Evolutionary conservation across 176 grass and related monocot species (phyloP).

Genomic region (Musa beccarii): DNA sequence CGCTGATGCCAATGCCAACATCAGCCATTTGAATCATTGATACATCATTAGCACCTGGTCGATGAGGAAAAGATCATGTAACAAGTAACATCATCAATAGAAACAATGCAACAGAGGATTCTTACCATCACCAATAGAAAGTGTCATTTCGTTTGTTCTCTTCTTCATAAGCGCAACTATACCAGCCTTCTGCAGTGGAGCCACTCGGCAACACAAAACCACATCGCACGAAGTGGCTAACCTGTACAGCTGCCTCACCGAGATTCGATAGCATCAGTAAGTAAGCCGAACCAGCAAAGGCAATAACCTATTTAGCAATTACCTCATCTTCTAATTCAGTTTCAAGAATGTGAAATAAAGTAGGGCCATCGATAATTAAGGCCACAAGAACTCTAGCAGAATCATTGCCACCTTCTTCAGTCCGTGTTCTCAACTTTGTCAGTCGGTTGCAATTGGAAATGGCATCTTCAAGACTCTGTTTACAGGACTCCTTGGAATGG

Average conservation of each 20-base stretch:
- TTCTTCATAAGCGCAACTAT: constrained; percentile 82
- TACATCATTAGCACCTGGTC: constrained; percentile 84
- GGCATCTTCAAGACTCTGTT: constrained; percentile 59
- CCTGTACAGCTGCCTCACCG: constrained; percentile 51
- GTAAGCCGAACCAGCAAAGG: constrained; percentile 7
- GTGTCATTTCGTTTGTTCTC: constrained; percentile 81
- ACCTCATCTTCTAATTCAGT: constrained; percentile 68
- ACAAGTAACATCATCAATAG: too few relatives aligned
- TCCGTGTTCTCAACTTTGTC: constrained; percentile 24
- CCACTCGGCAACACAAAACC: constrained; percentile 88
- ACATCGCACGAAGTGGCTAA: constrained; percentile 54
- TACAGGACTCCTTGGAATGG: constrained; percentile 65
- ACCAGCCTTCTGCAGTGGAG: constrained; percentile 84
- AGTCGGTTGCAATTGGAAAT: constrained; percentile 22
- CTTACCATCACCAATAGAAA: constrained; percentile 87
- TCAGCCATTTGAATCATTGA: constrained; percentile 98
- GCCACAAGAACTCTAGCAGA: constrained; percentile 33
- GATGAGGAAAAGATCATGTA: not conserved
- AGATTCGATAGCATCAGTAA: constrained; percentile 16
- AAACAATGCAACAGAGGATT: too few relatives aligned
- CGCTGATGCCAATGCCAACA: constrained; percentile 78
- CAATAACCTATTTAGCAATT: not conserved
- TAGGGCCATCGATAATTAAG: constrained; percentile 71
- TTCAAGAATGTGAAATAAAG: constrained; percentile 78
- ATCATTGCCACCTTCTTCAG: constrained; percentile 17